phyloP scores from a whole-genome alignment of 2,329 filamentous ascomycete genomes.

The Thielaviopsis punctulata region DNA sequence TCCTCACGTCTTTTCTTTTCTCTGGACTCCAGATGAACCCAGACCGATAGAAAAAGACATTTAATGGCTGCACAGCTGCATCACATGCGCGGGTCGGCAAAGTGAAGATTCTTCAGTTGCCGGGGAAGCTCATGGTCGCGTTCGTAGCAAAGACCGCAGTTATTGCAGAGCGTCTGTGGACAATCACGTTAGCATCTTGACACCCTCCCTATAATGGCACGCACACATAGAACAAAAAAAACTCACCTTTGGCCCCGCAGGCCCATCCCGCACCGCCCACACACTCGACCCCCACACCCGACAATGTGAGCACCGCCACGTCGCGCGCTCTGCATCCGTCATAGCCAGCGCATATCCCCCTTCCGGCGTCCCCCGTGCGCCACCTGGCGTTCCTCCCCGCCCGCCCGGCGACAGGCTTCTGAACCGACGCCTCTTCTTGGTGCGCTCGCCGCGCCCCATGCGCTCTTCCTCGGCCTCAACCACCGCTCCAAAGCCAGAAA shows the following conservation, averaged over 20 bases:
- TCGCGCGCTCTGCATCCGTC: constrained; percentile 59
- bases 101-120: constrained; percentile 25
- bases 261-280: constrained; percentile 90
- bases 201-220: constrained; percentile 10
- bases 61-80: neutral
- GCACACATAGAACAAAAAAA: constrained; percentile 10
- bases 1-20: too few relatives aligned
- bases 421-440: constrained; percentile 89
- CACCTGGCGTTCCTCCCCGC: constrained; percentile 44
- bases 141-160: constrained; percentile 80
- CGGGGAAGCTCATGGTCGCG: constrained; percentile 64
- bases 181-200: constrained; percentile 13
- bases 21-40: neutral
- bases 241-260: constrained; percentile 63
- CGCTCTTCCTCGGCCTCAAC: constrained; percentile 53
- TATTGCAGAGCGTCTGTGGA: constrained; percentile 67
- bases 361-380: constrained; percentile 60
- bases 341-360: constrained; percentile 55
- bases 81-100: constrained; percentile 18
- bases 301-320: constrained; percentile 82
- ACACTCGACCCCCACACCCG: constrained; percentile 74
- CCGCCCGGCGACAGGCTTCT: constrained; percentile 69
- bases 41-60: too few relatives aligned
- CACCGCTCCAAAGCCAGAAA: constrained; percentile 32
- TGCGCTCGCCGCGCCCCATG: constrained; percentile 80